Evolutionary conservation across 306 rosid genomes (phyloP), one percentile per base, ranked within the genome.

Genomic region (Begonia loranthoides): DNA sequence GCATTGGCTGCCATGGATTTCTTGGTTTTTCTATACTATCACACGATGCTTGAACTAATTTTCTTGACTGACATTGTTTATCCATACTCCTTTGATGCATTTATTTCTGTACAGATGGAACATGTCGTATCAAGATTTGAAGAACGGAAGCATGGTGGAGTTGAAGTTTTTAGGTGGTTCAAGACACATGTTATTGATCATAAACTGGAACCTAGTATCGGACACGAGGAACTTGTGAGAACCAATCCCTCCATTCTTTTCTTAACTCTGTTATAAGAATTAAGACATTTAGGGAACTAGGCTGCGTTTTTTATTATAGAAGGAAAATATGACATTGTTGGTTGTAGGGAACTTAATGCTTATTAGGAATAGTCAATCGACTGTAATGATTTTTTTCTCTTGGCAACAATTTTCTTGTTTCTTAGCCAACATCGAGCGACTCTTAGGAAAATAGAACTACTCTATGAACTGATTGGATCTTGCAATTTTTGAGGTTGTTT

Each of bases 211-310:
- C 75, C 82, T 41, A 72, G 94, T 73, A 79, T 90, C 49, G 92
- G 65, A 55, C 94, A 83, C 65, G 76, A 72, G 52, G 87, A 90
- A 69, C 99, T 92, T 80, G 99, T 92, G 76, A 85, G 97, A 77
- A 66, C 17, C 52, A 28, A n/a, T 14, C 12, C 3, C 52, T 59
- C 9, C 49, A 33, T 58, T 11, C 9, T 48, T 17, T 49, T 49
- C 48, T 49, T n/a, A 36, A 17, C 40, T 13, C 36, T 48, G 24
- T 10, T 58, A 45, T 5, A 9, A 14, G 15, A 47, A 41, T 13
- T 2, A 24, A 24, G 34, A 24, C 34, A 24, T 28, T 3, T 28
- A 5, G 5, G 9, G 9, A 8, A 28, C 36, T 28, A 28, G 36
- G 9, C 36, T 28, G 36, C 5, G 36, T 28, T 28, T 28, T 28